Base-by-base conservation (phyloP, 1,139 yeast genomes). In the Yamadazyma jaroonii region DNA sequence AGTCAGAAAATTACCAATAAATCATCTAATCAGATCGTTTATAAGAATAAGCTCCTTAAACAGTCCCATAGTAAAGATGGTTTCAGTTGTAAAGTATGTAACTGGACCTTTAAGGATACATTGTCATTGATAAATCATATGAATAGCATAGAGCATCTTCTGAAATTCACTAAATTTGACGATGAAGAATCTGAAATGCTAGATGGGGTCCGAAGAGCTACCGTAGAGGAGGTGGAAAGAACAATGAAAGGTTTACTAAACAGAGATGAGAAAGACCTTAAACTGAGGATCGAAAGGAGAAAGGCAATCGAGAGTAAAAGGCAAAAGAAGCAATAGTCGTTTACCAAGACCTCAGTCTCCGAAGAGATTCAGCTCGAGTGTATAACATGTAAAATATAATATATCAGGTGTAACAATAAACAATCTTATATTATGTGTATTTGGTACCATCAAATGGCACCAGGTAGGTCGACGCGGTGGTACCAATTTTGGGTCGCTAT, bases 61-160 rank as follows among this genome's bases (percentile, higher is more conserved):
- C 52, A 55, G 17, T 66, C 67, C 1, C 46, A 50, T 20, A 71
- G 79, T 35, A 88, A 88, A 32, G 84, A 84, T 47, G 96, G 96
- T 2, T 89, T 89, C 57, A 76, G 79, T 50, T 90, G 97, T 59
- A 86, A 84, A 12, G 63, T 79, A 2, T 90, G 97, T 57, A 78
- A 83, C 48, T 59, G 85, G 46, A 83, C 95, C 2, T 89, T 78
- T 60, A 77, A 87, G 52, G 97, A 90, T 57, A 84, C 84, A 39
- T 64, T 88, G 50, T 84, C 88, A 42, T 81, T 81, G 54, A 72
- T 88, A 5, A 95, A 89, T 53, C 97, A 90, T 61, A 66, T 88
- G 52, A 88, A 87, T 52, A 80, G 89, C 25, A 81, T 80, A 5
- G 77, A 71, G 35, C 92, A 83, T 59, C 56, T 63, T 2, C 44